Conservation (phyloP, 148 eudicot species). For the Cornus florida region DNA sequence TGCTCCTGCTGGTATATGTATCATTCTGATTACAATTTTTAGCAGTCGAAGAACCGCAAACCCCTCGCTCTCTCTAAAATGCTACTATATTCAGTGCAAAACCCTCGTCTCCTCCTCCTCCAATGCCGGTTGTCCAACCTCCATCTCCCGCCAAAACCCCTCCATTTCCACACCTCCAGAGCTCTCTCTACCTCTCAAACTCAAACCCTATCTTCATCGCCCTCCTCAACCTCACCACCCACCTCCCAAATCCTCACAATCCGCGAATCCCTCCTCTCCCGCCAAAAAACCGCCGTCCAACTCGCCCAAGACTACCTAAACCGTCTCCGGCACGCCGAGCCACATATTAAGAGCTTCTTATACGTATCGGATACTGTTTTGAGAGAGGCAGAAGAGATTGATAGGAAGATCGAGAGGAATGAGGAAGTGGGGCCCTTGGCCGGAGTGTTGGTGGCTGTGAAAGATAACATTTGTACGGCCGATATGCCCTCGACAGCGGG, state of each 20-base stretch:
- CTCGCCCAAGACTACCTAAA: slow-evolving; percentile 55
- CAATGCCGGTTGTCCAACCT: slow-evolving; percentile 25
- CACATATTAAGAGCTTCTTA: slow-evolving; percentile 69
- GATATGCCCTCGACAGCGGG: slow-evolving; percentile 91
- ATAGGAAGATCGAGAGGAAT: slow-evolving; percentile 46
- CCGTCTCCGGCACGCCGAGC: slow-evolving; percentile 66
- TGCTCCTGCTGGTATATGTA: too few species aligned
- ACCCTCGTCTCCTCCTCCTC: slow-evolving; percentile 48
- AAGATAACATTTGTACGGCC: slow-evolving; percentile 85
- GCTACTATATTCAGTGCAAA: slow-evolving; percentile 41
- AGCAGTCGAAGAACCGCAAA: not conserved
- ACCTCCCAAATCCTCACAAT: slow-evolving; percentile 76
- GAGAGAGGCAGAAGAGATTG: slow-evolving; percentile 59
- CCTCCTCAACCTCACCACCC: slow-evolving; percentile 22
- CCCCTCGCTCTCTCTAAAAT: slow-evolving; percentile 23
- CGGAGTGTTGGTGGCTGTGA: slow-evolving; percentile 81
- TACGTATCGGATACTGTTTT: slow-evolving; percentile 48
- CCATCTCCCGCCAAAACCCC: slow-evolving; percentile 19
- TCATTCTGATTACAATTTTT: too few species aligned
- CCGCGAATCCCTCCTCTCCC: slow-evolving; percentile 72
- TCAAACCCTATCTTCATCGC: slow-evolving; percentile 32
- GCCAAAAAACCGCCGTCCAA: slow-evolving; percentile 63
- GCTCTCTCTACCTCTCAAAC: slow-evolving; percentile 25
- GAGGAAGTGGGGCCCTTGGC: slow-evolving; percentile 74
- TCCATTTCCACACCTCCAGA: slow-evolving; percentile 19